Percentiles rank a stretch among this genome's conserved stretches.
phyloP scores from a whole-genome alignment of 352 stramenopile genomes.

The Blastocystis sp. region DNA sequence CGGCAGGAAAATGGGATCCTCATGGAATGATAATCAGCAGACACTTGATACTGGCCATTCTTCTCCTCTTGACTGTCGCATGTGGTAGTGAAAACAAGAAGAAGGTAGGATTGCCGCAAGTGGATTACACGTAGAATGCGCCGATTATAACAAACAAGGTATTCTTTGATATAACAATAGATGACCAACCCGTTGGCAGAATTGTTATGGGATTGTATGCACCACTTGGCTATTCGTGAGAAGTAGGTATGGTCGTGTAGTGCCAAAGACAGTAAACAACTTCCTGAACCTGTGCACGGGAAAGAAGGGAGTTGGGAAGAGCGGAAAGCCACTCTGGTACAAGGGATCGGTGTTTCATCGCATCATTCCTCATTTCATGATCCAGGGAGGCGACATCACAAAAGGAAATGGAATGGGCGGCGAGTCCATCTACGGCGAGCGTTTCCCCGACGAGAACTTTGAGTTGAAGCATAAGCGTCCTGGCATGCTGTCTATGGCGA shows the following conservation, averaged over 20 bases:
- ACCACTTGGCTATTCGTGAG: background rate
- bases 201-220: conserved; percentile 89
- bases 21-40: background rate
- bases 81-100: conserved; percentile 78
- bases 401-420: conserved; percentile 84
- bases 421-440: conserved; percentile 81
- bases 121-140: conserved; percentile 29
- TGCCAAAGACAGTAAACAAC: conserved; percentile 72
- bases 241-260: conserved; percentile 60
- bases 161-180: conserved; percentile 94
- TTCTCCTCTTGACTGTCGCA: background rate
- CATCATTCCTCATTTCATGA: conserved; percentile 98
- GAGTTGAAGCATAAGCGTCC: conserved; percentile 77
- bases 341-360: conserved; percentile 97
- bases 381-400: conserved; percentile 87
- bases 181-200: conserved; percentile 81
- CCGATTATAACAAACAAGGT: conserved; percentile 74
- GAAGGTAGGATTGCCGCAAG: background rate
- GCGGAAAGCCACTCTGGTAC: conserved; percentile 88
- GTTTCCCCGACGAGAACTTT: conserved; percentile 72
- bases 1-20: background rate
- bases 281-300: conserved; percentile 85
- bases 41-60: background rate
- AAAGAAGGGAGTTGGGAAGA: conserved; percentile 85
- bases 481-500: conserved; percentile 80